Evolutionary conservation across 176 grass and related monocot species (phyloP).

Genomic region (Zea luxurians): DNA sequence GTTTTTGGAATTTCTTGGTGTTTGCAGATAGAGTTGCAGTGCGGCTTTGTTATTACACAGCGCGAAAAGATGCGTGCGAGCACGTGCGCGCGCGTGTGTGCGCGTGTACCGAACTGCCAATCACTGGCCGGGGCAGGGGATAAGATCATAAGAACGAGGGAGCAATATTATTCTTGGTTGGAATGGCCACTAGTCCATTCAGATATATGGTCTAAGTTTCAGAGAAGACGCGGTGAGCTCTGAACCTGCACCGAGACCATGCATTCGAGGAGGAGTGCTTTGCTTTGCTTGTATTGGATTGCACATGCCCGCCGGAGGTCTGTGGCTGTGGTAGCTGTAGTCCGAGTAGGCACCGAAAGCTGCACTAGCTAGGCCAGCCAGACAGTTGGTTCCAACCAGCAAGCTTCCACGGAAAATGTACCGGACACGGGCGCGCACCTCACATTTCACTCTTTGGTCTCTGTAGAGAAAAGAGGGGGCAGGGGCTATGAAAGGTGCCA

Average conservation of each 20-base stretch:
- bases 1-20: conserved; percentile 32
- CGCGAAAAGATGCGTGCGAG: conserved; percentile 10
- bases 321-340: neutral
- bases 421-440: neutral
- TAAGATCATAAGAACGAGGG: conserved; percentile 26
- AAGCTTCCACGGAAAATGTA: conserved; percentile 14
- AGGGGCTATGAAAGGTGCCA: neutral
- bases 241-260: neutral
- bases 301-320: neutral
- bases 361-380: neutral
- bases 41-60: neutral
- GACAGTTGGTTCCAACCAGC: neutral
- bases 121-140: conserved; percentile 17
- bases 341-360: conserved; percentile 8
- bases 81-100: neutral
- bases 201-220: neutral
- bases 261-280: neutral
- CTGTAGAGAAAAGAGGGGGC: neutral
- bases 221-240: neutral
- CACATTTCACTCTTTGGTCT: conserved; percentile 2
- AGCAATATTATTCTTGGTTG: no score
- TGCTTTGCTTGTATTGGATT: neutral
- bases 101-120: neutral
- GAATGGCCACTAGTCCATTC: no score
- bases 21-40: neutral